Conservation (phyloP, 2,329 filamentous ascomycete species). For the Monilinia laxa region DNA sequence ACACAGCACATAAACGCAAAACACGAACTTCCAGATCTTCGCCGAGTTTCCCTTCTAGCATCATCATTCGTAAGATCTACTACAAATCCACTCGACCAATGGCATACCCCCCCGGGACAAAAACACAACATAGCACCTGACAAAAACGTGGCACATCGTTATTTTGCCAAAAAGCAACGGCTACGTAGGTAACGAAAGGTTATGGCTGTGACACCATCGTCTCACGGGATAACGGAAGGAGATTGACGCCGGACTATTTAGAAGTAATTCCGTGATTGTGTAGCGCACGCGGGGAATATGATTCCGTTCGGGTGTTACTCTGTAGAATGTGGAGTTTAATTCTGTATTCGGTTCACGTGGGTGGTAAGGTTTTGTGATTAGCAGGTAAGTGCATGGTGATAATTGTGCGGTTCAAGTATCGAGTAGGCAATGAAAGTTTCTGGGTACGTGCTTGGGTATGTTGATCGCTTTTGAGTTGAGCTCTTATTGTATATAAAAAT, state of each 20-base stretch:
- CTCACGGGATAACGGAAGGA: background rate
- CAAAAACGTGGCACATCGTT: background rate
- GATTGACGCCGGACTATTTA: no score
- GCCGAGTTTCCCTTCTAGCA: no score
- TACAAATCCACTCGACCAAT: no score
- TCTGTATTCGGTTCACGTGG: no score
- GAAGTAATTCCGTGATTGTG: background rate
- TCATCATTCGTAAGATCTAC: no score
- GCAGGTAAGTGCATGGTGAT: no score
- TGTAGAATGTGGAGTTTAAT: no score
- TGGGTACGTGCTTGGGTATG: background rate
- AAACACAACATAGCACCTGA: background rate
- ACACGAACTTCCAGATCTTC: no score
- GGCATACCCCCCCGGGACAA: no score
- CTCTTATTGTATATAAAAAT: background rate
- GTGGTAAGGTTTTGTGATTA: no score
- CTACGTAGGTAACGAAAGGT: background rate
- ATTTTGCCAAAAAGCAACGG: background rate
- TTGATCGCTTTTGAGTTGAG: background rate
- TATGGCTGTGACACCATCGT: background rate
- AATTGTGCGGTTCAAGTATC: no score
- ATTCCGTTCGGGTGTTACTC: background rate
- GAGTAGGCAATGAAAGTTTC: background rate
- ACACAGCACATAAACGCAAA: no score
- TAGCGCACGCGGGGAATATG: conserved; percentile 3